These are phyloP conservation scores for Leishmania martiniquensis DNA, from an alignment of 208 protist species.

Conservation along the genomic window DNA sequence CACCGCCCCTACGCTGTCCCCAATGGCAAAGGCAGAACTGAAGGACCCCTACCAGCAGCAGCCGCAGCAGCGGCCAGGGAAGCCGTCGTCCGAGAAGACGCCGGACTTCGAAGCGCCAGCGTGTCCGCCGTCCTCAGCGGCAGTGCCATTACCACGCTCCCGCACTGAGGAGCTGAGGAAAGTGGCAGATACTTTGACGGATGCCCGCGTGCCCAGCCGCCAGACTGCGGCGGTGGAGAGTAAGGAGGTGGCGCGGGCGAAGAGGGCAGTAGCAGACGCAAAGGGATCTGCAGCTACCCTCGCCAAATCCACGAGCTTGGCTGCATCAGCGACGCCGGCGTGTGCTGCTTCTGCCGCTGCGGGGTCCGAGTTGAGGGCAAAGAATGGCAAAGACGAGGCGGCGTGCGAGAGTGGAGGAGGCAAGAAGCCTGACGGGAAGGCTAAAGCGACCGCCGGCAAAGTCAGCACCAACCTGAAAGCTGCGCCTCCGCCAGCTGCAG, in stretches of 20 bases:
- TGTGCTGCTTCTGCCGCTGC: not conserved
- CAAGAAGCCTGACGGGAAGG: not conserved
- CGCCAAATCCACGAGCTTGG: not conserved
- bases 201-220: not conserved
- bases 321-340: not conserved
- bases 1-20: not conserved
- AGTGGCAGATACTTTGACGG: not conserved
- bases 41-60: not conserved
- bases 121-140: not conserved
- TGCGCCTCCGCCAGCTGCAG: not conserved
- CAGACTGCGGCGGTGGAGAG: not conserved
- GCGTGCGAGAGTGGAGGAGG: not conserved
- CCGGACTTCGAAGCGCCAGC: not conserved
- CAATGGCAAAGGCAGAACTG: not conserved
- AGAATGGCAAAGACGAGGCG: not conserved
- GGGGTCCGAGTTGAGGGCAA: not conserved
- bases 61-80: not conserved
- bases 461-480: not conserved
- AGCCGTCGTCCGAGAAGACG: not conserved
- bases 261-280: not conserved
- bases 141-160: slow-evolving; percentile 17
- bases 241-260: not conserved
- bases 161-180: slow-evolving; percentile 15
- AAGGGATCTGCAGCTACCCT: not conserved
- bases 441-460: not conserved